Conservation (phyloP, 2,329 filamentous ascomycete species). For the Aspergillus carbonarius region DNA sequence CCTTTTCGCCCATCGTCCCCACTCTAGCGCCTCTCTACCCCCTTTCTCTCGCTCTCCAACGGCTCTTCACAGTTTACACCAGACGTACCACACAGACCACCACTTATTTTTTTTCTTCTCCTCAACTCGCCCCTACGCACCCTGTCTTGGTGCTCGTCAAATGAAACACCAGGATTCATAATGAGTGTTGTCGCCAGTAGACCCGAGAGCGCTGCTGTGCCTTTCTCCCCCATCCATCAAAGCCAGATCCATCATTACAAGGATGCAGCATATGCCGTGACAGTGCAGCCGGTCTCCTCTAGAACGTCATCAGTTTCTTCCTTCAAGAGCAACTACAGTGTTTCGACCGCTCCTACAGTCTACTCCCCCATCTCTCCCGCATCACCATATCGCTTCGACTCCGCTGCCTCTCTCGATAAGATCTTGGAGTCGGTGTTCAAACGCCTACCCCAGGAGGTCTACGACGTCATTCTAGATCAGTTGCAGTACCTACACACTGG, state of each 20-base stretch:
- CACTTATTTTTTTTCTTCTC: slow-evolving; percentile 1
- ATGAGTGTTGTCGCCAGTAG: slow-evolving; percentile 45
- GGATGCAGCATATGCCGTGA: slow-evolving; percentile 28
- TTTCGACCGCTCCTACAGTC: slow-evolving; percentile 38
- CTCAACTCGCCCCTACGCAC: slow-evolving; percentile 2
- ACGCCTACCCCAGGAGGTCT: slow-evolving; percentile 54
- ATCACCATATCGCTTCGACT: slow-evolving; percentile 39
- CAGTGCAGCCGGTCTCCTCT: slow-evolving; percentile 32
- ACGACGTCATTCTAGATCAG: slow-evolving; percentile 55
- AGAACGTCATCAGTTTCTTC: slow-evolving; percentile 39
- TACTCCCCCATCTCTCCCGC: slow-evolving; percentile 40
- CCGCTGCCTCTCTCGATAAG: slow-evolving; percentile 36
- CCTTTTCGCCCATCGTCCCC: slow-evolving; percentile 8
- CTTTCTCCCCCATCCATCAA: slow-evolving; percentile 30
- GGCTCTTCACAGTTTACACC: slow-evolving; percentile 7
- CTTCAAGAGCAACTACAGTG: slow-evolving; percentile 38
- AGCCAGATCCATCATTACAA: slow-evolving; percentile 28
- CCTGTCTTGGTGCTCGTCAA: slow-evolving; percentile 15
- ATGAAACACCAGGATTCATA: slow-evolving; percentile 19
- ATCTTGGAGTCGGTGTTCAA: slow-evolving; percentile 41
- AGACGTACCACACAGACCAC: neutral
- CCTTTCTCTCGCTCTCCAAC: slow-evolving; percentile 10
- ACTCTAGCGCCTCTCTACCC: slow-evolving; percentile 12
- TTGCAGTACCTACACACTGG: slow-evolving; percentile 48
- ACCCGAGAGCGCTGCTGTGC: slow-evolving; percentile 35